Evolutionary conservation across 495 filamentous ascomycete genomes (phyloP).

Genomic region (Schizothecium vesticola): DNA sequence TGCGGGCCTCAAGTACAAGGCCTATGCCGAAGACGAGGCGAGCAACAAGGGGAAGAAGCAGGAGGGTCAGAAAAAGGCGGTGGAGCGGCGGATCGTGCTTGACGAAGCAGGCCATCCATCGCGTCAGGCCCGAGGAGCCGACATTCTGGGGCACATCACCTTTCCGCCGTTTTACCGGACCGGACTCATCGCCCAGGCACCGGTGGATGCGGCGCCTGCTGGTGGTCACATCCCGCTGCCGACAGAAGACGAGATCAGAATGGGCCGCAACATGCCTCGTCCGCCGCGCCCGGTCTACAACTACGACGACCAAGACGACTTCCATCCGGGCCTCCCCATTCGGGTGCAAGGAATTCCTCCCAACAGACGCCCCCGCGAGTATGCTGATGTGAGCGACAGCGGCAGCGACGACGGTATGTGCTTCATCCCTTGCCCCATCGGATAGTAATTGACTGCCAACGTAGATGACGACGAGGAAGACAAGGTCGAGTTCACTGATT

Average conservation of each 20-base stretch:
- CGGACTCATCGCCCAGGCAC: slow-evolving; percentile 15
- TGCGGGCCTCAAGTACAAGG: slow-evolving; percentile 52
- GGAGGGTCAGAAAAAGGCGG: not conserved
- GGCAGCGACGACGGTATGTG: not conserved
- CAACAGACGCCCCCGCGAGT: not conserved
- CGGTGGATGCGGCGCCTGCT: slow-evolving; percentile 9
- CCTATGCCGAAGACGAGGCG: slow-evolving; percentile 35
- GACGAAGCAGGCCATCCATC: not conserved
- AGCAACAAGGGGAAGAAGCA: not conserved
- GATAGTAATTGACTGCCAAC: not conserved
- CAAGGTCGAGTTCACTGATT: not conserved
- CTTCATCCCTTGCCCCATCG: not conserved
- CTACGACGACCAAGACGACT: not conserved
- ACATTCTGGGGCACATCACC: not conserved
- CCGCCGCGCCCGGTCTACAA: not conserved
- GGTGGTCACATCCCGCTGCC: slow-evolving; percentile 16
- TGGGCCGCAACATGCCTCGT: not conserved
- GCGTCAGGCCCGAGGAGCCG: not conserved
- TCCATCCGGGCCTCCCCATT: not conserved
- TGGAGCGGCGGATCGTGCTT: not conserved
- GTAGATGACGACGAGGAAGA: slow-evolving; percentile 1
- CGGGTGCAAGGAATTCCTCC: not conserved
- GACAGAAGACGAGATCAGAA: not conserved
- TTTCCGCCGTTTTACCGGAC: not conserved
- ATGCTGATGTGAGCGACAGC: not conserved